Conservation (phyloP, 2,329 filamentous ascomycete genomes). For the Parastagonospora avenae region DNA sequence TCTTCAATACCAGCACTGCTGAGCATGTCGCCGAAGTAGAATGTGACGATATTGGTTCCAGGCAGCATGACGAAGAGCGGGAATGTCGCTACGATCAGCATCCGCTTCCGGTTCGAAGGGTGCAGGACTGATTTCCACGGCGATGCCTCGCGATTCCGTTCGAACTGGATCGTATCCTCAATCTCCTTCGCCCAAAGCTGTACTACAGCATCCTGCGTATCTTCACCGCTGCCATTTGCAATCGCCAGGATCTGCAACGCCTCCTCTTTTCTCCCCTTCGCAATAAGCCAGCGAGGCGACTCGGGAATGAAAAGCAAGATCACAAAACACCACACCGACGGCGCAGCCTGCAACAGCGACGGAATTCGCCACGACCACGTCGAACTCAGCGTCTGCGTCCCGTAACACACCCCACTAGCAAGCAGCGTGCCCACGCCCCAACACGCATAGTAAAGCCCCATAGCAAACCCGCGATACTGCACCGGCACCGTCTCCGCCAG, state of each 20-base stretch:
- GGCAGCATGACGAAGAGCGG: slow-evolving; percentile 22
- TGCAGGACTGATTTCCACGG: slow-evolving; percentile 13
- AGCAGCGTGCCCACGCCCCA: slow-evolving; percentile 58
- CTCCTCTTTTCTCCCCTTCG: slow-evolving; percentile 53
- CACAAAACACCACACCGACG: slow-evolving; percentile 53
- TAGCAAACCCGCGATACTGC: slow-evolving; percentile 62
- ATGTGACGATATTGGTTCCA: slow-evolving; percentile 43
- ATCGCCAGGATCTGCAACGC: slow-evolving; percentile 39
- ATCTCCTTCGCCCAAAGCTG: slow-evolving; percentile 61
- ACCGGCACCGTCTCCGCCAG: slow-evolving; percentile 66
- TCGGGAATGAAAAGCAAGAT: slow-evolving; percentile 54
- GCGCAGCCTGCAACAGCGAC: slow-evolving; percentile 53
- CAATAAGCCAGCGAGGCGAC: slow-evolving; percentile 54
- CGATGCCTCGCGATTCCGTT: slow-evolving; percentile 19
- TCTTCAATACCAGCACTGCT: slow-evolving; percentile 46
- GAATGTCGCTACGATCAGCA: slow-evolving; percentile 40
- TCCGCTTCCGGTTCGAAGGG: slow-evolving; percentile 41
- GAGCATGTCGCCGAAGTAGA: slow-evolving; percentile 47
- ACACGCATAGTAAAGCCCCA: slow-evolving; percentile 59
- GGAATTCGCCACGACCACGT: slow-evolving; percentile 63
- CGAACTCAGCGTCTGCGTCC: slow-evolving; percentile 48
- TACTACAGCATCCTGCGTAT: slow-evolving; percentile 55
- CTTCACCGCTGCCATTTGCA: slow-evolving; percentile 59
- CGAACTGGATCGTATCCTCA: slow-evolving; percentile 50
- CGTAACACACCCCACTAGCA: slow-evolving; percentile 56